Evolutionary conservation across 2,329 filamentous ascomycete genomes (phyloP).

Genomic region (Moelleriella libera): DNA sequence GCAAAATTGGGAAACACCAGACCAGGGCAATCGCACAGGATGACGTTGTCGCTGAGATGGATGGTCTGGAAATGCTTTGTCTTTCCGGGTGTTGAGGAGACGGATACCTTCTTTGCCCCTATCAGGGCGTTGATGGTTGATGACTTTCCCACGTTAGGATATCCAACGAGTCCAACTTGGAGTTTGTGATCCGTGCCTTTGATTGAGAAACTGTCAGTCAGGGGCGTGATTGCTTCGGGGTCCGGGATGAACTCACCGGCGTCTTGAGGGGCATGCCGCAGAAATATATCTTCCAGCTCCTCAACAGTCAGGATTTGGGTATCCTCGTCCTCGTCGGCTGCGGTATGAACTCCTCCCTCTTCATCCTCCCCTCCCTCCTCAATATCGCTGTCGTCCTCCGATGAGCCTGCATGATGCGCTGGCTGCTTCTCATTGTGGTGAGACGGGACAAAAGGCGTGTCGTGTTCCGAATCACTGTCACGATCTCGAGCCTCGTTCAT

Average conservation of each 20-base stretch:
- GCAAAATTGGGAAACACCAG: slow-evolving; percentile 98
- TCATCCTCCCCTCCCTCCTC: slow-evolving; percentile 21
- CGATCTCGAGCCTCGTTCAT: slow-evolving; percentile 59
- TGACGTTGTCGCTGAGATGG: slow-evolving; percentile 75
- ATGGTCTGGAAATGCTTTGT: slow-evolving; percentile 99
- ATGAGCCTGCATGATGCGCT: slow-evolving; percentile 7
- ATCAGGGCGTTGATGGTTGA: slow-evolving; percentile 99
- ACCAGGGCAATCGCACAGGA: slow-evolving; percentile 96
- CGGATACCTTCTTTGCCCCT: slow-evolving; percentile 94
- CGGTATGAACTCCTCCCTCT: slow-evolving; percentile 4
- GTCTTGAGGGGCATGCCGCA: slow-evolving; percentile 49
- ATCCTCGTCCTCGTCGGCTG: slow-evolving; percentile 32
- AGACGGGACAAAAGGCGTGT: slow-evolving; percentile 7
- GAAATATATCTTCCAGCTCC: slow-evolving; percentile 79
- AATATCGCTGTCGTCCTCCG: slow-evolving; percentile 11
- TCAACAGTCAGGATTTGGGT: slow-evolving; percentile 83
- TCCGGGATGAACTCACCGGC: slow-evolving; percentile 24
- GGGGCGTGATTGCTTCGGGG: not conserved
- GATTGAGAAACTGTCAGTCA: not conserved
- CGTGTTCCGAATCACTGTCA: slow-evolving; percentile 30
- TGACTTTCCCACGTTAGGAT: slow-evolving; percentile 98
- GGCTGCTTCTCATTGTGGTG: slow-evolving; percentile 15
- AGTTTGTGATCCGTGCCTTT: slow-evolving; percentile 48
- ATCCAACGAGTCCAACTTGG: slow-evolving; percentile 86
- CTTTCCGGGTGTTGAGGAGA: slow-evolving; percentile 93